Percentiles rank a stretch among this genome's conserved stretches.
These are phyloP conservation scores for Phytophthora fragariaefolia DNA, from an alignment of 352 stramenopile species.

Conservation along the genomic window DNA sequence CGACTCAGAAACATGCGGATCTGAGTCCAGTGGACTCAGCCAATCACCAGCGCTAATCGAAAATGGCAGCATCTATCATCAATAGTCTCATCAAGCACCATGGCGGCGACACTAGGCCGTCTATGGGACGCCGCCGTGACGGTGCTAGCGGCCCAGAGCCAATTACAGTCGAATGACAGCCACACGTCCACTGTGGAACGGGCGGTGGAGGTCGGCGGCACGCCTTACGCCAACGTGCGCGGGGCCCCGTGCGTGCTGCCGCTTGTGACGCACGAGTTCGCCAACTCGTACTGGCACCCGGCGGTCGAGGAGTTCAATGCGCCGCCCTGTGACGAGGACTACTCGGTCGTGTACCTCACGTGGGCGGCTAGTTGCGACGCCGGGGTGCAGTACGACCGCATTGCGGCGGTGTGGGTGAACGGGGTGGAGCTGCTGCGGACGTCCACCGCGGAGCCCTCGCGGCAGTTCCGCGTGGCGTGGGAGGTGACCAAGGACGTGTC, in stretches of 20 bases:
- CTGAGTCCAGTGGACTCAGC: constrained; percentile 14
- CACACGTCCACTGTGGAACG: constrained; percentile 20
- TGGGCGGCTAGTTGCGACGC: constrained; percentile 51
- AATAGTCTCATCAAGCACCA: constrained; percentile 1
- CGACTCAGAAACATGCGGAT: neutral
- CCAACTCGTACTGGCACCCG: constrained; percentile 64
- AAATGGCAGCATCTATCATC: neutral
- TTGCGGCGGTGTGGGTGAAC: constrained; percentile 78
- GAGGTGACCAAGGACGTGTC: constrained; percentile 75
- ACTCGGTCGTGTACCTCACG: constrained; percentile 66
- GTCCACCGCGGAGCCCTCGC: constrained; percentile 70
- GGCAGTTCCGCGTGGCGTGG: constrained; percentile 54
- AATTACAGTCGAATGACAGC: constrained; percentile 23
- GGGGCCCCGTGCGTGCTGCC: constrained; percentile 53
- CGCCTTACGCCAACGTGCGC: constrained; percentile 50
- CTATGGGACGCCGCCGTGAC: constrained; percentile 40
- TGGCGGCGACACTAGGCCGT: constrained; percentile 17
- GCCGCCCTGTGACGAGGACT: constrained; percentile 47
- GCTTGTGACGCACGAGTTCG: constrained; percentile 59
- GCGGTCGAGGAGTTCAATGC: constrained; percentile 47
- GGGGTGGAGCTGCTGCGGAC: constrained; percentile 75
- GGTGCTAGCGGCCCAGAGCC: constrained; percentile 40
- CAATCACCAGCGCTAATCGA: constrained; percentile 8
- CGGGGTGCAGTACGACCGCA: constrained; percentile 74
- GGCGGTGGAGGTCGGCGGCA: constrained; percentile 49